Evolutionary conservation across 352 stramenopile species (phyloP), one percentile per base, ranked within the genome.

Genomic region (Halophytophthora batemanensis): DNA sequence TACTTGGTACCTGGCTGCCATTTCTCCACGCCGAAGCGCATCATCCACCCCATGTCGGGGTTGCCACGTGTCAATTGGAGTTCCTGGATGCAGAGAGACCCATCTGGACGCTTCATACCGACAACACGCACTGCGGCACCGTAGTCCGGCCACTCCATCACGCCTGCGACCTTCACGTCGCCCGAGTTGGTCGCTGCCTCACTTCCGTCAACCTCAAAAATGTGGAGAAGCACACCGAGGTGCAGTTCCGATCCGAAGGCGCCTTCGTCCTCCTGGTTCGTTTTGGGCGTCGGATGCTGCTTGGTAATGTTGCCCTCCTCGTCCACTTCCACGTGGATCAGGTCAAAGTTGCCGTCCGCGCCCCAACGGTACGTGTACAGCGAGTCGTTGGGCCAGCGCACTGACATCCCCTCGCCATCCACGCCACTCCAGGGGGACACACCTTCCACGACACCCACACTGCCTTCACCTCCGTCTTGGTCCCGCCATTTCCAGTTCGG

Each of bases 401-500:
- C 85, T 21, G 81, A 92, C 81, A 95, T 93, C 3, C 85, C 85
- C 69, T 95, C 85, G 15, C 85, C 85, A 66, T 95, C 85, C 2
- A 95, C 72, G 12, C 85, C 85, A 66, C 85, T 95, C 85, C 85
- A 95, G 0, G 85, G 85, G 14, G 82, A 93, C 3, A 95, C 77
- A 10, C 83, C 80, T 70, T 93, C 86, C 17, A 96, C 81, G 34
- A 80, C 59, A 34, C 86, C 86, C 22, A 96, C 70, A 15, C 74
- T 90, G 7, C 86, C 86, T 69, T 92, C 84, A 13, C 86, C 86
- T 13, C 86, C 86, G 42, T 96, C 86, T 79, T 96, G 83, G 42
- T 96, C 86, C 18, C 81, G 68, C 84, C 86, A 93, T 59, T 94
- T 95, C 86, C 86, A 96, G 57, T 93, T 90, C 15, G 87, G 87